Conservation (phyloP, 192 early-diverging fungal genomes). For the Polychytrium aggregatum region DNA sequence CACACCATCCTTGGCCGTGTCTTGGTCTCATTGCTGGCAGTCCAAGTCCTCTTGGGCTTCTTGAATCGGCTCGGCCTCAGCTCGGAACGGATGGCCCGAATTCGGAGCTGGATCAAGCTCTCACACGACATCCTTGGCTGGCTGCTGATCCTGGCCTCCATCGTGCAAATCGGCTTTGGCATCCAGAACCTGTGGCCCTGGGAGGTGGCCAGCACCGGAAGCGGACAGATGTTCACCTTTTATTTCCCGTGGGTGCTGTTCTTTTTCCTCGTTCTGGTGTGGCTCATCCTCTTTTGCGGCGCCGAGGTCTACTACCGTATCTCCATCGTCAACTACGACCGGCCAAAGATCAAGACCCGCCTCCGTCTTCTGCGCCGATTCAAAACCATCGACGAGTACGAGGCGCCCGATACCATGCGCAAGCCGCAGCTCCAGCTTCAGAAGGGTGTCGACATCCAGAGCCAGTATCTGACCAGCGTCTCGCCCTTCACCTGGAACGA, state of each 20-base stretch:
- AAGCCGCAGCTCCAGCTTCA: neutral
- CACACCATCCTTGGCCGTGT: constrained; percentile 24
- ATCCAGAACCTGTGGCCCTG: constrained; percentile 23
- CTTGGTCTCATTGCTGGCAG: constrained; percentile 12
- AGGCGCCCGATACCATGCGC: neutral
- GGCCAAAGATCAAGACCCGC: no score
- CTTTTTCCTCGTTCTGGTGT: no score
- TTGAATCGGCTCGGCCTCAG: constrained; percentile 18
- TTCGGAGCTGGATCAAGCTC: constrained; percentile 8
- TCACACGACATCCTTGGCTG: constrained; percentile 11
- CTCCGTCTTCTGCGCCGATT: neutral
- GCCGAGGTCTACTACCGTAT: no score
- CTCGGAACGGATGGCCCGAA: constrained; percentile 7
- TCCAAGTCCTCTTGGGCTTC: constrained; percentile 23
- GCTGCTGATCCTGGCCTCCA: constrained; percentile 6
- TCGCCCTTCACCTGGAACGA: no score
- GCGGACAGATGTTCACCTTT: no score
- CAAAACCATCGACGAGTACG: neutral
- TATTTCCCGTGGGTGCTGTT: no score
- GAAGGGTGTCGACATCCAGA: neutral
- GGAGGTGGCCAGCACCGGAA: no score
- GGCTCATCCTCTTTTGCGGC: no score
- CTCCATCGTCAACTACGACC: no score
- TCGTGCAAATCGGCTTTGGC: constrained; percentile 22
- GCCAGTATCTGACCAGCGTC: neutral